Conservation (phyloP, 345 rosid species). For the Eucalyptus shirleyi region DNA sequence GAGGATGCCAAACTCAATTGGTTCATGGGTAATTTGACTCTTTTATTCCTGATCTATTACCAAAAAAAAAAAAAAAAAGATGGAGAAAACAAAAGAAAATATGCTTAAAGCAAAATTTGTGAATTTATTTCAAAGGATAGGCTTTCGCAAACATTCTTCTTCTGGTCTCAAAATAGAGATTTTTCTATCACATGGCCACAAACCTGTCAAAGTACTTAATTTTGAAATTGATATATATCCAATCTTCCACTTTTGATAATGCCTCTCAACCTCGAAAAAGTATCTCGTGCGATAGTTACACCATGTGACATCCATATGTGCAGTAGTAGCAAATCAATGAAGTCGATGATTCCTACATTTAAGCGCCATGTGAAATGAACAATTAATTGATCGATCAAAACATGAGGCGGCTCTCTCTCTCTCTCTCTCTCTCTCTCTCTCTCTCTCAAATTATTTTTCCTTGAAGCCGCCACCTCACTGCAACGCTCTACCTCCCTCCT, state of each 20-base stretch:
- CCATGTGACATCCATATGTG: neutral
- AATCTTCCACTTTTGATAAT: neutral
- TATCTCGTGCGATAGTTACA: neutral
- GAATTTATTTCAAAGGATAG: neutral
- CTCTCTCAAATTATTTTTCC: too few species aligned
- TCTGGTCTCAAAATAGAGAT: neutral
- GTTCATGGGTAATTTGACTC: neutral
- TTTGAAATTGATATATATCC: neutral
- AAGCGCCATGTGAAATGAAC: neutral
- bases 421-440: too few species aligned
- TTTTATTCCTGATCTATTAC: neutral
- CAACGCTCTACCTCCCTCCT: too few species aligned
- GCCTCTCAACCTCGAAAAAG: neutral
- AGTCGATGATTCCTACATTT: neutral
- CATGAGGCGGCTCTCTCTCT: too few species aligned
- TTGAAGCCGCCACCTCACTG: too few species aligned
- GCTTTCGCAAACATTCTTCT: neutral
- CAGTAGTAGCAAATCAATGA: neutral
- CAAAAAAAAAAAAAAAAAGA: neutral
- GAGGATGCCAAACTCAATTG: neutral
- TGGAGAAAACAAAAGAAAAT: neutral
- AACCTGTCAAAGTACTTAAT: neutral
- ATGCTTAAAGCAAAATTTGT: neutral
- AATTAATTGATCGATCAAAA: neutral
- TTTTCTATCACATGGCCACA: neutral